Conservation (phyloP, 2,329 filamentous ascomycete species). For the Fusarium sp. region DNA sequence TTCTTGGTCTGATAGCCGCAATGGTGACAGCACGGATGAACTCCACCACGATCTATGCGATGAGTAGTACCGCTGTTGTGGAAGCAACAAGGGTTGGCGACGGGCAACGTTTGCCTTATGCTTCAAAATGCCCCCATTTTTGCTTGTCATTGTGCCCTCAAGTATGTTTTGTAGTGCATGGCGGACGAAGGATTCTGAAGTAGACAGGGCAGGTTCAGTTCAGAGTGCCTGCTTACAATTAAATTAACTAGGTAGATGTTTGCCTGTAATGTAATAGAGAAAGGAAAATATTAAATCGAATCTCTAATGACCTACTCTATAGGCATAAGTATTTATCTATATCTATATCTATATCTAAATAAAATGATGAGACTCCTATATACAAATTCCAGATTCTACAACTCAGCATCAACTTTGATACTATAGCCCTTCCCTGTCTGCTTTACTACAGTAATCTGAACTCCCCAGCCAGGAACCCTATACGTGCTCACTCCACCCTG, state of each 20-base stretch:
- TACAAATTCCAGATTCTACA: no score
- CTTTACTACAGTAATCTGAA: slow-evolving; percentile 20
- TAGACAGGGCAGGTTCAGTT: not conserved
- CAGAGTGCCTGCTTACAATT: not conserved
- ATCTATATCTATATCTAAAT: no score
- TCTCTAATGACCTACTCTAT: no score
- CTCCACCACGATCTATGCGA: not conserved
- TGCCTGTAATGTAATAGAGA: not conserved
- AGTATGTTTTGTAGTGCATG: not conserved
- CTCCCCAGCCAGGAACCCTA: slow-evolving; percentile 21
- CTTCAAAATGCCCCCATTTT: not conserved
- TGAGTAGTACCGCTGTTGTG: not conserved
- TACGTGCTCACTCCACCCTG: not conserved
- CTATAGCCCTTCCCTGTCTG: not conserved
- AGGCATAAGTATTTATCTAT: no score
- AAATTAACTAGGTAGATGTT: not conserved
- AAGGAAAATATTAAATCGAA: no score
- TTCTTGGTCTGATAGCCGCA: no score
- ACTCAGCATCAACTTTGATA: not conserved
- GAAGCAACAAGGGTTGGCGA: not conserved
- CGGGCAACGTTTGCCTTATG: not conserved
- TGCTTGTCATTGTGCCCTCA: not conserved
- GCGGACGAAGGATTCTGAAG: not conserved
- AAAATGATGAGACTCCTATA: no score
- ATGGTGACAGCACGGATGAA: no score